Evolutionary conservation across 345 rosid genomes (phyloP), one percentile per base, ranked within the genome.

Genomic region (Lepidium didymum): DNA sequence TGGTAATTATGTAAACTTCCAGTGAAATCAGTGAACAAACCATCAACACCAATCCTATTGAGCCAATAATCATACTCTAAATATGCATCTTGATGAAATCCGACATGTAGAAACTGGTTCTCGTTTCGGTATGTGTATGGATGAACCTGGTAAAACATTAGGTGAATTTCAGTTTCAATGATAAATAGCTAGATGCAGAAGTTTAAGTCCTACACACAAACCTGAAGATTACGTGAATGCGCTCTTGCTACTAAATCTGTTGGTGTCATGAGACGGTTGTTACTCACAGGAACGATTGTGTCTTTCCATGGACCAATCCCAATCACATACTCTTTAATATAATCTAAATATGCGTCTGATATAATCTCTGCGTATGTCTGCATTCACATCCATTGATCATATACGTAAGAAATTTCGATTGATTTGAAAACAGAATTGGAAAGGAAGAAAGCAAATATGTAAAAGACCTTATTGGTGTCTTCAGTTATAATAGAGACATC

Each of bases 241-340:
- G 99, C 97, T 73, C 73, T 81, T 52, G 96, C 88, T 38, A 94
- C 86, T 64, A 94, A 89, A 85, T 94, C 97, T 4, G 99, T 87
- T 3, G 93, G 95, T 7, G 81, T 73, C 57, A 57, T 81, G 75
- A 85, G 62, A 76, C 86, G 81, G 66, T 89, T 84, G 51, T 82
- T 66, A 41, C 6, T 55, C 3, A 77, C 92, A 52, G 96, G 97
- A 70, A 91, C 95, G 37, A 93, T 56, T 1, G 99, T 91, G 68
- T 94, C 97, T 72, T 94, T 94, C 97, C 99, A 94, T 14, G 97
- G 99, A 66, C 99, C 99, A 40, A 94, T 91, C n/a, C 99, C 99
- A 34, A 91, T 77, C 31, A 86, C 95, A 38, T 94, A 94, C 3
- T 80, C 83, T 70, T 85, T 87, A 34, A 94, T 84, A 78, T 75